Percentiles rank a stretch among this genome's conserved stretches.
phyloP scores from a whole-genome alignment of 2,329 filamentous ascomycete species.

The Xylariaceae sp. region DNA sequence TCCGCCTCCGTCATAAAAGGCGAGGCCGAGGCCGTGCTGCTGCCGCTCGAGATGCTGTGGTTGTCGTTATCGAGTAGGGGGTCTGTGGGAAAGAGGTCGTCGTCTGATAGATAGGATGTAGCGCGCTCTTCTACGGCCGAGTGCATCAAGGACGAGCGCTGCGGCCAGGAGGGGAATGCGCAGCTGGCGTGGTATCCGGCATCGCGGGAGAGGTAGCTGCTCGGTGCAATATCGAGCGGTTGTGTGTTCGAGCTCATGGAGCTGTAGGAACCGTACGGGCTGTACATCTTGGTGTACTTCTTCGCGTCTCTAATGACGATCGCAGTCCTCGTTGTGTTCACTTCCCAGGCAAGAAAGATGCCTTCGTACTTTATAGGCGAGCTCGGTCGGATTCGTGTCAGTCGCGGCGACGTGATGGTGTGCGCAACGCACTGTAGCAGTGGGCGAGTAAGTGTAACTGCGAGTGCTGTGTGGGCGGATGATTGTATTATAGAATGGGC shows the following conservation, averaged over 20 bases:
- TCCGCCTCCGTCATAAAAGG: conserved; percentile 43
- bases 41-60: conserved; percentile 42
- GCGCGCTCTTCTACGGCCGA: conserved; percentile 38
- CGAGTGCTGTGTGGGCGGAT: conserved; percentile 1
- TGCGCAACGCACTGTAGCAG: conserved; percentile 1
- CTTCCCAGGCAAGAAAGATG: conserved; percentile 1
- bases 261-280: conserved; percentile 37
- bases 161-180: conserved; percentile 43
- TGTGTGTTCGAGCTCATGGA: conserved; percentile 34
- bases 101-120: conserved; percentile 58
- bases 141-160: conserved; percentile 36
- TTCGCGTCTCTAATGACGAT: background rate
- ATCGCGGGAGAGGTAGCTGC: conserved; percentile 30
- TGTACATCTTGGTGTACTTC: conserved; percentile 28
- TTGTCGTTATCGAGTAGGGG: conserved; percentile 46
- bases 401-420: conserved; percentile 1
- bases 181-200: conserved; percentile 34
- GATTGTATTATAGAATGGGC: conserved; percentile 16
- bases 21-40: conserved; percentile 42
- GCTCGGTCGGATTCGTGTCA: conserved; percentile 11
- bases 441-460: conserved; percentile 2
- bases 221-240: conserved; percentile 33
- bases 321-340: background rate
- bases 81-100: conserved; percentile 56
- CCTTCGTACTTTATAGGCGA: conserved; percentile 1